phyloP scores from a whole-genome alignment of 2,329 filamentous ascomycete species.

The Pseudocercospora cruenta region DNA sequence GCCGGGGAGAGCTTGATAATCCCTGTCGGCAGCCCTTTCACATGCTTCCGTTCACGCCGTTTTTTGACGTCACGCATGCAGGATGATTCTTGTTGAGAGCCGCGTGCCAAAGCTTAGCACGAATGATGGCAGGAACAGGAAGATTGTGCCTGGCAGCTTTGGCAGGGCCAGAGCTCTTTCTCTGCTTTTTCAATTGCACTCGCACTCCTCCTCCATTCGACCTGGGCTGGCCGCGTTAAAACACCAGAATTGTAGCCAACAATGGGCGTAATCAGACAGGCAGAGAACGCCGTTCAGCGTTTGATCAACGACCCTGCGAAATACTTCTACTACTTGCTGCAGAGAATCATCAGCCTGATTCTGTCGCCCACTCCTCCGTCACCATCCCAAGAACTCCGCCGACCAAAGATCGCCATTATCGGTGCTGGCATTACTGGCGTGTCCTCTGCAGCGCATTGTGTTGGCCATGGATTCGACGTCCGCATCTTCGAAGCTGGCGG shows the following conservation, averaged over 20 bases:
- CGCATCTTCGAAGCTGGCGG: conserved; percentile 74
- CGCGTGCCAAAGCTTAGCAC: not conserved
- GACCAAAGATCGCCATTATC: conserved; percentile 60
- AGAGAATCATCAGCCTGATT: conserved; percentile 65
- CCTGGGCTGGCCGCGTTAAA: no score
- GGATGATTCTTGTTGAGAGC: not conserved
- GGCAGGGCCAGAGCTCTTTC: not conserved
- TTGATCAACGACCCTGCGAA: conserved; percentile 52
- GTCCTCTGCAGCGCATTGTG: conserved; percentile 73
- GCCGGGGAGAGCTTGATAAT: not conserved
- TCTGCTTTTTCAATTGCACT: not conserved
- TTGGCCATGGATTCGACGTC: conserved; percentile 84
- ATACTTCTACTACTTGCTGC: conserved; percentile 66
- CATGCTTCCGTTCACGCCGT: not conserved
- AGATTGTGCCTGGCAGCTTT: not conserved
- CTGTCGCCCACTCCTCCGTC: conserved; percentile 73
- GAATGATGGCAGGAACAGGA: not conserved
- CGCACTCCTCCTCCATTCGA: no score
- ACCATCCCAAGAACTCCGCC: conserved; percentile 58
- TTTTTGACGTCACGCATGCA: not conserved
- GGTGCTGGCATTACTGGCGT: conserved; percentile 52
- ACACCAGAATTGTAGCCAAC: no score
- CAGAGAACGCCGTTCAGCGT: conserved; percentile 27
- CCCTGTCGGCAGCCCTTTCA: not conserved
- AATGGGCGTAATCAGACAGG: conserved; percentile 9